Evolutionary conservation across 2,329 filamentous ascomycete species (phyloP), one percentile per base, ranked within the genome.

Genomic region (Cladophialophora exuberans): DNA sequence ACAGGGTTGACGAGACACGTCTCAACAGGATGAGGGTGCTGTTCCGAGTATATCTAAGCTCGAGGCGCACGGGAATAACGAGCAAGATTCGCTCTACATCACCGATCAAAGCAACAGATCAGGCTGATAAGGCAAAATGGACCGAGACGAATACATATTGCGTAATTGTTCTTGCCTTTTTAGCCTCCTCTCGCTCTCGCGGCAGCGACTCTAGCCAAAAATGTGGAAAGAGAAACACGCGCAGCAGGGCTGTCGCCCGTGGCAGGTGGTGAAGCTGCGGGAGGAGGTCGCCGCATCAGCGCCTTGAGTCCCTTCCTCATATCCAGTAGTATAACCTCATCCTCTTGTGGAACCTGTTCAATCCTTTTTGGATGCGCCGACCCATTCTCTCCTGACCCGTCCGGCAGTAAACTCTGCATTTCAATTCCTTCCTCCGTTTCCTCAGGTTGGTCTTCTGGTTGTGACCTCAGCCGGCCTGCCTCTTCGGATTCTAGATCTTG

Each of bases 401-500:
- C 48, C 17, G 60, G 60, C 25, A 61, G 38, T 4, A 61, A 41
- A 43, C 43, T 60, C 39, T 61, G 57, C 41, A 62, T 28, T 42
- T 62, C 60, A 33, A 62, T 59, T 31, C 57, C 57, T 4, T 58
- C 52, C 25, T 56, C 49, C 15, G 52, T 43, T 17, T 51, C 52
- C 6, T 18, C 38, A n/a, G 39, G 28, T 22, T n/a, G 25, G 9
- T 28, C 49, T 18, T 31, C 30, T 9, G 43, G 17, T 22, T 35
- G 36, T 35, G 60, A 53, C 41, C 52, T 42, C 9, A 43, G 46
- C 25, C 36, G 53, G 17, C 83, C 83, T 25, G 80, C 75, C 67
- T 86, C 83, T 69, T 86, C 83, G 4, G 78, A 72, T 60, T 86
- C 83, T 53, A 81, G 73, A 62, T 83, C 81, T 64, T 85, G 83